Evolutionary conservation across 2,329 filamentous ascomycete species (phyloP).

Genomic region (Xylariomycetidae sp.): DNA sequence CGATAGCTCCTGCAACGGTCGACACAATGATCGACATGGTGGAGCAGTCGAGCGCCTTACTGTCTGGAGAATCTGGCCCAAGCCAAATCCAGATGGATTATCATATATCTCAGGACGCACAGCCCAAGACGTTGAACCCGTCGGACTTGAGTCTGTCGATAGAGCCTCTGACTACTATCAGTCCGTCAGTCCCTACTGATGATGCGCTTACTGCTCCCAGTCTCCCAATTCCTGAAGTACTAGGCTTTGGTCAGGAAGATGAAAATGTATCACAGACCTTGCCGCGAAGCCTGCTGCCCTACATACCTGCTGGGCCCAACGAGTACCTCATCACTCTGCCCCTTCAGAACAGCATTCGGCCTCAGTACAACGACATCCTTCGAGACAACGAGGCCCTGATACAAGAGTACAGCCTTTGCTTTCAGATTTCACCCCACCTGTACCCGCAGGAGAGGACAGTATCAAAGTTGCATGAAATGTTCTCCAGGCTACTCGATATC

Average conservation of each 20-base stretch:
- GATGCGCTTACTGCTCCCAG: constrained; percentile 13
- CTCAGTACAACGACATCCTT: constrained; percentile 48
- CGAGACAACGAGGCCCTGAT: constrained; percentile 36
- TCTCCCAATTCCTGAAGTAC: constrained; percentile 9
- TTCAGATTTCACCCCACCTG: constrained; percentile 34
- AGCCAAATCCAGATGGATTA: too few species aligned
- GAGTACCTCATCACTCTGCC: constrained; percentile 54
- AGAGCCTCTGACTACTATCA: constrained; percentile 21
- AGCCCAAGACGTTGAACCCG: constrained; percentile 24
- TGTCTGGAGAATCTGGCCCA: too few species aligned
- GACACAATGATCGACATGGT: too few species aligned
- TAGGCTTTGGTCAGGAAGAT: constrained; percentile 7
- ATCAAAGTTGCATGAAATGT: constrained; percentile 45
- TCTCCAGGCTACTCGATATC: constrained; percentile 46
- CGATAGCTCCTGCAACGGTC: too few species aligned
- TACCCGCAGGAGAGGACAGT: constrained; percentile 37
- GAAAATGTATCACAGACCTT: constrained; percentile 15
- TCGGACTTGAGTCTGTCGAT: constrained; percentile 26
- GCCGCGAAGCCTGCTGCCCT: constrained; percentile 18
- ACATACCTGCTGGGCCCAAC: constrained; percentile 24
- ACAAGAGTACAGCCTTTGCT: constrained; percentile 39
- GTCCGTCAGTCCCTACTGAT: constrained; percentile 22
- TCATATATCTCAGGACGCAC: too few species aligned
- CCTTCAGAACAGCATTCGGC: constrained; percentile 47
- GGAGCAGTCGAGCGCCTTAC: too few species aligned